A percentile compares a stretch with the other conserved stretches of the same genome.
Evolutionary conservation across 441 rosid species (phyloP).

Genomic region (Codiaeum variegatum): DNA sequence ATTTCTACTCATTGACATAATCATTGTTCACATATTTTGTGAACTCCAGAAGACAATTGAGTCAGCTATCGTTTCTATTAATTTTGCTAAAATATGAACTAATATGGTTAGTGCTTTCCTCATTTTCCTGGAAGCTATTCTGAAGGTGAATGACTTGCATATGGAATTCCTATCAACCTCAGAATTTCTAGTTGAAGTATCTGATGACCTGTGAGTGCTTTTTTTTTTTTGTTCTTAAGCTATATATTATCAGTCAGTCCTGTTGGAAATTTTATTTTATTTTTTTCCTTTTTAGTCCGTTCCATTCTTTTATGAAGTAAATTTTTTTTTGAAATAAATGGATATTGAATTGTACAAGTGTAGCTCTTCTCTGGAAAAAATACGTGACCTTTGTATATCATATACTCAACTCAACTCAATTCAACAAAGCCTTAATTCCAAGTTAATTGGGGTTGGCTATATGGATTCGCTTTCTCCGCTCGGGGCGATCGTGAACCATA

Average conservation of each 20-base stretch:
- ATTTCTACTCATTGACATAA: conserved; percentile 1
- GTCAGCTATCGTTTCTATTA: conserved; percentile 10
- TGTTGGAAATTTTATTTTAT: neutral
- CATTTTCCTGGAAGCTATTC: conserved; percentile 35
- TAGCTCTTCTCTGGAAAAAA: neutral
- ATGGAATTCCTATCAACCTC: conserved; percentile 83
- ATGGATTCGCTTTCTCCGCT: too few species aligned
- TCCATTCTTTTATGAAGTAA: neutral
- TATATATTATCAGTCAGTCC: conserved; percentile 1
- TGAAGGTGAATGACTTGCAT: conserved; percentile 76
- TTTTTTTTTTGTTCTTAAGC: conserved; percentile 10
- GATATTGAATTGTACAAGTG: neutral
- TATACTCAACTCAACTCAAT: too few species aligned
- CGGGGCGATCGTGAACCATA: too few species aligned
- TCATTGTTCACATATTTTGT: conserved; percentile 4
- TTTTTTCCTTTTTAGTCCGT: neutral
- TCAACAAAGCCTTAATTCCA: too few species aligned
- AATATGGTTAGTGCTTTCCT: neutral
- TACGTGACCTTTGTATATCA: neutral
- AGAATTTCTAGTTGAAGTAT: conserved; percentile 81
- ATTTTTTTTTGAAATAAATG: neutral
- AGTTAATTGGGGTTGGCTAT: too few species aligned
- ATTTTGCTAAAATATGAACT: neutral
- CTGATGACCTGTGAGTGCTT: conserved; percentile 71
- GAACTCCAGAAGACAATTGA: neutral